Conservation (phyloP, 805 yeast genomes). For the Wickerhamomyces mucosus region DNA sequence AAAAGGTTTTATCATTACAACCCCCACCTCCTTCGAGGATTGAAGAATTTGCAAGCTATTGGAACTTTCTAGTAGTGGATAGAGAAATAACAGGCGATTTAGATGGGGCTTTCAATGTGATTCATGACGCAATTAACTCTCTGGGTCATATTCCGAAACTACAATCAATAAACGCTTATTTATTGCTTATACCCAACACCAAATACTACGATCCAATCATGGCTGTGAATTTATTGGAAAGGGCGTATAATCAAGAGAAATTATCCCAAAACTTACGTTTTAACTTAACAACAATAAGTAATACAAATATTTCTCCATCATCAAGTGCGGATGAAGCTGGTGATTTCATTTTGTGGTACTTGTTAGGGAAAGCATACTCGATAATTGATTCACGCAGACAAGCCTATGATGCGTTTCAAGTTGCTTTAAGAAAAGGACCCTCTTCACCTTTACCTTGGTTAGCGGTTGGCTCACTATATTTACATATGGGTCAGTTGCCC, state of each 20-base stretch:
- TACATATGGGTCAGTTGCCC: constrained; percentile 48
- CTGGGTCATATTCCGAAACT: constrained; percentile 37
- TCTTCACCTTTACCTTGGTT: constrained; percentile 55
- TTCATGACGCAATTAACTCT: constrained; percentile 37
- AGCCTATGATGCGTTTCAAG: constrained; percentile 47
- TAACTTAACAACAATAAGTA: neutral
- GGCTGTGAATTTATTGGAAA: constrained; percentile 29
- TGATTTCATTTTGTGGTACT: constrained; percentile 49
- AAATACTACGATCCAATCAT: constrained; percentile 23
- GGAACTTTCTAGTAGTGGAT: constrained; percentile 45
- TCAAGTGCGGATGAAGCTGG: constrained; percentile 15
- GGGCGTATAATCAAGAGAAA: constrained; percentile 20
- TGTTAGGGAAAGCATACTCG: constrained; percentile 44
- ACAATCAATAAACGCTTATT: constrained; percentile 38
- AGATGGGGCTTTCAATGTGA: constrained; percentile 37
- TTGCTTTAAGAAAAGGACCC: constrained; percentile 43
- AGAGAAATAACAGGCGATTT: constrained; percentile 37
- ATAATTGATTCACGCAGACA: constrained; percentile 35
- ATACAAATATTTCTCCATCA: constrained; percentile 4
- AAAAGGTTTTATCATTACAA: constrained; percentile 40
- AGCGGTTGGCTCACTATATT: constrained; percentile 52
- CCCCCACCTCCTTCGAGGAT: constrained; percentile 35
- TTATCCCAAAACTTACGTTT: neutral
- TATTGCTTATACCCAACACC: constrained; percentile 29
- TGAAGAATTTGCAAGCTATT: constrained; percentile 38